Evolutionary conservation across 352 stramenopile species (phyloP).

Genomic region (Phytophthora pini): DNA sequence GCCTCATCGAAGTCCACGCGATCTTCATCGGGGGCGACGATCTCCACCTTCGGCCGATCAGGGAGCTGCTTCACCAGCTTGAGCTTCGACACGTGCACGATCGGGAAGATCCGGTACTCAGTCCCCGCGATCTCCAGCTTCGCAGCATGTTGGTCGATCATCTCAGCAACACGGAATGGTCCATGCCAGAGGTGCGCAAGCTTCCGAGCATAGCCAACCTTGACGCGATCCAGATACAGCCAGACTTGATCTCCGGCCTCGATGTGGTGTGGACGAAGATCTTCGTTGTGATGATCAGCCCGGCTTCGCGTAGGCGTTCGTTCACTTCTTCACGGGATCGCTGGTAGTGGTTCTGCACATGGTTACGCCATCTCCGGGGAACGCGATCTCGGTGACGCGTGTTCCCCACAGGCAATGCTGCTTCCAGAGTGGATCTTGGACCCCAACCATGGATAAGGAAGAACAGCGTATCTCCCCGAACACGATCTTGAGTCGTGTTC

Average conservation of each 20-base stretch:
- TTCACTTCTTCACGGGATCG: background rate
- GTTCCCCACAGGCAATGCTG: background rate
- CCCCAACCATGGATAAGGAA: slow-evolving; percentile 3
- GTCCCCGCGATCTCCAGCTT: slow-evolving; percentile 6
- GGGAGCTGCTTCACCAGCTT: slow-evolving; percentile 7
- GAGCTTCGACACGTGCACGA: slow-evolving; percentile 30
- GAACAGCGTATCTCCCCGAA: slow-evolving; percentile 5
- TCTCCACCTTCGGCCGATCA: background rate
- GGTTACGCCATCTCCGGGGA: too few species aligned
- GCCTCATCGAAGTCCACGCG: slow-evolving; percentile 32
- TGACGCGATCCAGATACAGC: slow-evolving; percentile 9
- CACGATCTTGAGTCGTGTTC: background rate
- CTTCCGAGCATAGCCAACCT: background rate
- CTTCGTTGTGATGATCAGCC: too few species aligned
- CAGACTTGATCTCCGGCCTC: background rate
- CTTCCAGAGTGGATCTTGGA: slow-evolving; percentile 18
- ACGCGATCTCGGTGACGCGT: background rate
- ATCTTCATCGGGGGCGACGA: background rate
- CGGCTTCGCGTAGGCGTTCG: background rate
- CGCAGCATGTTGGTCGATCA: slow-evolving; percentile 12
- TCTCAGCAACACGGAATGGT: background rate
- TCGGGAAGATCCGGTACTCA: slow-evolving; percentile 20
- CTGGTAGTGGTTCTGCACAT: slow-evolving; percentile 3
- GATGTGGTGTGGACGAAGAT: background rate
- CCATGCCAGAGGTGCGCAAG: too few species aligned